Evolutionary conservation across 2,329 filamentous ascomycete genomes (phyloP), one percentile per base, ranked within the genome.

Genomic region (Neofusicoccum cordaticola): DNA sequence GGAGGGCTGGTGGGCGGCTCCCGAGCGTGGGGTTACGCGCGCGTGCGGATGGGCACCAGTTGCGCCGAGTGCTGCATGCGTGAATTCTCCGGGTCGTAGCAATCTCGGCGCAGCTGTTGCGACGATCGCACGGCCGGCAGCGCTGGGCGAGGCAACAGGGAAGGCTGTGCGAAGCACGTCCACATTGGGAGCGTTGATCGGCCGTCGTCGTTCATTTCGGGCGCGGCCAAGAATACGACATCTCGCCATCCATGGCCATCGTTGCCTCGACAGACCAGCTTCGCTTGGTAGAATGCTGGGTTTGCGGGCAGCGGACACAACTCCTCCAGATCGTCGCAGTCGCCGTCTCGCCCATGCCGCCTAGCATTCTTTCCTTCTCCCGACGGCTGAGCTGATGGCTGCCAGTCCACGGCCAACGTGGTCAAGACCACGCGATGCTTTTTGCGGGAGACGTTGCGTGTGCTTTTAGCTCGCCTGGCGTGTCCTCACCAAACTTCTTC

Each of bases 31-130:
- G 56, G 56, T 37, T 52, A 11, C 47, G 37, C 3, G 50, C 31
- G 34, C 31, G 13, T 52, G 48, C 50, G 27, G 4, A 15, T 17
- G 50, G 47, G 47, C 47, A 22, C 13, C 22, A n/a, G 22, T 35
- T 9, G 47, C 22, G 17, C 45, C 47, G 47, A 34, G 47, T 31
- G 47, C 47, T 13, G 47, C 47, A 51, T 60, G 56, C 56, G 56
- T 45, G 27, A 60, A 60, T 60, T 60, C 42, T 60, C 56, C 56
- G 53, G 27, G 41, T 35, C 56, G 56, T 60, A 22, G 47, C 47
- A 47, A 60, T 47, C 42, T 47, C 50, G 50, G 50, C 15, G 50
- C 34, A 52, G 41, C 22, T 3, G 19, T 12, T n/a, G 41, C 17
- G 56, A 15, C 42, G 56, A 48, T 60, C 56, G 31, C 31, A 37